These are phyloP conservation scores for Zoysia japonica DNA, from an alignment of 176 grass and related monocot species.

Conservation along the genomic window DNA sequence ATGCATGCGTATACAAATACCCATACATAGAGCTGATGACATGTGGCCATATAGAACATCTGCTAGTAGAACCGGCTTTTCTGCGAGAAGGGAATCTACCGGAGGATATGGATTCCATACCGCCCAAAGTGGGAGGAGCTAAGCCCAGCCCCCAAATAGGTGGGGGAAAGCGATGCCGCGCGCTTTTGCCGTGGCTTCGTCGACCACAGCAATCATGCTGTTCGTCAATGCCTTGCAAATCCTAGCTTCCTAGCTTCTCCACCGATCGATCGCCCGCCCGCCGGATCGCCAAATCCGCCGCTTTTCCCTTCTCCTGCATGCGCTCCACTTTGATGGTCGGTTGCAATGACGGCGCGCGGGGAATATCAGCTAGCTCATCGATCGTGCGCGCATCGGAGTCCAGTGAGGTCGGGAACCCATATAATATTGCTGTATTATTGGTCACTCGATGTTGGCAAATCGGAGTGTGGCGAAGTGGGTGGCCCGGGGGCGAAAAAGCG, in stretches of 20 bases:
- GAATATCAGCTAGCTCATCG: not conserved
- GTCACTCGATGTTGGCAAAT: conserved; percentile 46
- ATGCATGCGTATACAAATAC: not conserved
- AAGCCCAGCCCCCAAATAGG: conserved; percentile 31
- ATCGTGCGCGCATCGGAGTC: conserved; percentile 20
- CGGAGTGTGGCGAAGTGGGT: conserved; percentile 29
- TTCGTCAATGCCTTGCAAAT: conserved; percentile 15
- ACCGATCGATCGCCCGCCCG: conserved; percentile 14
- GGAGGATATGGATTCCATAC: conserved; percentile 59
- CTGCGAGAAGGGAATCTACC: conserved; percentile 29
- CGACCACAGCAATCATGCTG: conserved; percentile 64
- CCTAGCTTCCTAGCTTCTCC: not conserved
- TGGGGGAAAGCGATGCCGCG: conserved; percentile 39
- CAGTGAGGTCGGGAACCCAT: conserved; percentile 20
- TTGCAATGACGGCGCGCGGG: conserved; percentile 13
- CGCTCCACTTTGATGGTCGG: conserved; percentile 18
- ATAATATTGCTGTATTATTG: conserved; percentile 51
- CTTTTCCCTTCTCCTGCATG: not conserved
- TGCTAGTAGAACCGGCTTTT: conserved; percentile 10
- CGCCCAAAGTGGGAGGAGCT: conserved; percentile 69
- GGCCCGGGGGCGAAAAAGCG: not conserved
- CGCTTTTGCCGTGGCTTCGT: conserved; percentile 56
- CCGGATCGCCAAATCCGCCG: conserved; percentile 37
- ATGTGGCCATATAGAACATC: conserved; percentile 25
- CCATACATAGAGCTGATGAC: not conserved